phyloP scores from a whole-genome alignment of 169 alveolate species.

The Plasmodium fragile region DNA sequence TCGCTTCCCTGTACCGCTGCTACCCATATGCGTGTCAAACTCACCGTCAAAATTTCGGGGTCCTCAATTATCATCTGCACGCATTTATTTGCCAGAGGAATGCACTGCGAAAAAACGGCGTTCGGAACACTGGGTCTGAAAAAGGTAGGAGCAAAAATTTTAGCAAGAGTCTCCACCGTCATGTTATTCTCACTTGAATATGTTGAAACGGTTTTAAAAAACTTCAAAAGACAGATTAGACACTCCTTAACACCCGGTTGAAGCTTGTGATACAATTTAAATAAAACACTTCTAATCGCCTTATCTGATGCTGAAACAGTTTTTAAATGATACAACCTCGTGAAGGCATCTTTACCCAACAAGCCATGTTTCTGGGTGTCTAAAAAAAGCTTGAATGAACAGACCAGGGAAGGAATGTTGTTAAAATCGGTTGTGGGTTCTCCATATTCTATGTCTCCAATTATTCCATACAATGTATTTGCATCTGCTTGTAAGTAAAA shows the following conservation, averaged over 20 bases:
- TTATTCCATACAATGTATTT: slow-evolving; percentile 77
- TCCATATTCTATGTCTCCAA: slow-evolving; percentile 77
- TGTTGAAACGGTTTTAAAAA: slow-evolving; percentile 46
- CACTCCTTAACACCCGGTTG: slow-evolving; percentile 44
- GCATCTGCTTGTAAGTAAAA: slow-evolving; percentile 80
- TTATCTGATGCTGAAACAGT: slow-evolving; percentile 55
- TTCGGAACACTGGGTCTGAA: slow-evolving; percentile 40
- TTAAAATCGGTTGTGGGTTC: slow-evolving; percentile 79
- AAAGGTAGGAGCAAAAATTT: slow-evolving; percentile 44
- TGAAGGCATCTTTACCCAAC: slow-evolving; percentile 77
- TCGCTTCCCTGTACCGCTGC: background rate
- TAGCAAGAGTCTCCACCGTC: slow-evolving; percentile 37
- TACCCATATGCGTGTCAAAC: background rate
- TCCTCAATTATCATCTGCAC: slow-evolving; percentile 42
- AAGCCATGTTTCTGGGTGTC: slow-evolving; percentile 84
- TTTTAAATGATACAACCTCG: slow-evolving; percentile 50
- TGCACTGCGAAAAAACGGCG: slow-evolving; percentile 43
- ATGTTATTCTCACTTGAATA: slow-evolving; percentile 69
- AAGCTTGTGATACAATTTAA: slow-evolving; percentile 46
- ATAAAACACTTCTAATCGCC: slow-evolving; percentile 22
- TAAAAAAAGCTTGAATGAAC: slow-evolving; percentile 79
- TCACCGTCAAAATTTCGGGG: slow-evolving; percentile 47
- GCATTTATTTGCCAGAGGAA: slow-evolving; percentile 45
- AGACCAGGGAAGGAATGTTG: slow-evolving; percentile 78
- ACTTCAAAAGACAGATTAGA: slow-evolving; percentile 34